Conservation (phyloP, 441 rosid genomes). For the Populus hybrid region DNA sequence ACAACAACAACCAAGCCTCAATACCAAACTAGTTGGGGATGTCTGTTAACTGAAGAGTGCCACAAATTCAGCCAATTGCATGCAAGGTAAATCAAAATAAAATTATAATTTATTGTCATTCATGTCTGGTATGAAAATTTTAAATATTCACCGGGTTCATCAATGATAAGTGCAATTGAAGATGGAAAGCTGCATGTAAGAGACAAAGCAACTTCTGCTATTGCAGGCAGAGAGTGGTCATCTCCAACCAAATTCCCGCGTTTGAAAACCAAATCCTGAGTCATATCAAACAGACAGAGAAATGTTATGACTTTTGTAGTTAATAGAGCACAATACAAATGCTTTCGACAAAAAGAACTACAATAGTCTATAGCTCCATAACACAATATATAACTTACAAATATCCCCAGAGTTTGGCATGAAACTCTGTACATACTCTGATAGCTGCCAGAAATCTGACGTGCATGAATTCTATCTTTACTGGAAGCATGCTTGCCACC, state of each 20-base stretch:
- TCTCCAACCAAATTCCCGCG: conserved; percentile 86
- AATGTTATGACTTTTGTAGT: conserved; percentile 18
- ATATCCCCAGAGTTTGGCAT: conserved; percentile 64
- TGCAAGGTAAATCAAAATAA: conserved; percentile 2
- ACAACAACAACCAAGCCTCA: neutral
- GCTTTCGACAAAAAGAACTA: neutral
- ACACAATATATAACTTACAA: conserved; percentile 50
- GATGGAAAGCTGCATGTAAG: conserved; percentile 75
- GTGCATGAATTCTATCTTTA: conserved; percentile 45
- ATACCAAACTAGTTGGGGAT: neutral
- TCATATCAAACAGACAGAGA: conserved; percentile 28
- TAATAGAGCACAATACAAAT: neutral
- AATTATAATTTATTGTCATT: neutral
- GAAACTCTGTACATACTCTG: conserved; percentile 52
- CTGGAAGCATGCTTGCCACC: conserved; percentile 34
- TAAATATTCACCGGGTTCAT: conserved; percentile 72
- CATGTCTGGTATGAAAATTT: conserved; percentile 3
- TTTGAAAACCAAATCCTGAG: conserved; percentile 66
- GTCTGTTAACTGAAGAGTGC: conserved; percentile 63
- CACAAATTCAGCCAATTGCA: conserved; percentile 18
- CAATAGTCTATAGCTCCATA: neutral
- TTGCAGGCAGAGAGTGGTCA: conserved; percentile 77
- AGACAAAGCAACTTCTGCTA: conserved; percentile 59
- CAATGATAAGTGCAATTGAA: conserved; percentile 68
- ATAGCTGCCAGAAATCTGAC: conserved; percentile 36